Conservation (phyloP, 2,329 filamentous ascomycete species). For the Calonectria hongkongensis region DNA sequence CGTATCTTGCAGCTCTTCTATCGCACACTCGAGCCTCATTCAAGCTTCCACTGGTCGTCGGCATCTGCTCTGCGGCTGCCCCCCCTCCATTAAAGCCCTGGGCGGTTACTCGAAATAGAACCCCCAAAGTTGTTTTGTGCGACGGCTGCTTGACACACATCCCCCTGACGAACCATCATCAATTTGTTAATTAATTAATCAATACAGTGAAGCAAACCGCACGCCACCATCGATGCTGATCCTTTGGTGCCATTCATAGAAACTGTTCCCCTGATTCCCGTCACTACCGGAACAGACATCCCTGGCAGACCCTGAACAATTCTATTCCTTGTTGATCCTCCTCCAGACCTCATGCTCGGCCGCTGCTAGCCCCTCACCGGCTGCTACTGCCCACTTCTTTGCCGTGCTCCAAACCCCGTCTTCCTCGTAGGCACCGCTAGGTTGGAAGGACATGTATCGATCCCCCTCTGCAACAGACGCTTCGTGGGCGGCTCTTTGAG, state of each 20-base stretch:
- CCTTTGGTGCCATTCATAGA: constrained; percentile 25
- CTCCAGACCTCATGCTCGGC: constrained; percentile 79
- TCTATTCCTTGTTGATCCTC: constrained; percentile 75
- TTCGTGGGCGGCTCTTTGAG: constrained; percentile 66
- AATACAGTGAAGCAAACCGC: constrained; percentile 47
- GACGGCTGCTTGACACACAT: constrained; percentile 46
- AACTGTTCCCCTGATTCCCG: constrained; percentile 20
- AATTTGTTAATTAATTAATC: constrained; percentile 45
- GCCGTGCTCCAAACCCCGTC: constrained; percentile 73
- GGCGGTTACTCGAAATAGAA: constrained; percentile 54
- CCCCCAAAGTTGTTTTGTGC: constrained; percentile 45
- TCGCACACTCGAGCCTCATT: constrained; percentile 18
- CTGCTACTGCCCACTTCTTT: constrained; percentile 74
- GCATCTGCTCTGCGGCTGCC: constrained; percentile 40
- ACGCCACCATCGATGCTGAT: constrained; percentile 14
- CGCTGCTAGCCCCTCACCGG: constrained; percentile 74
- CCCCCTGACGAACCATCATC: constrained; percentile 48
- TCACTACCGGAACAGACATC: constrained; percentile 38
- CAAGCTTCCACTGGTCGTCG: constrained; percentile 34
- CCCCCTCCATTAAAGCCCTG: constrained; percentile 40
- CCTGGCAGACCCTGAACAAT: constrained; percentile 42
- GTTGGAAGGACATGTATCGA: constrained; percentile 48
- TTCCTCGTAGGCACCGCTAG: constrained; percentile 53
- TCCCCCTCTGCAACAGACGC: constrained; percentile 55
- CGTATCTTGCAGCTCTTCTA: constrained; percentile 38